A percentile compares a stretch with the other conserved stretches of the same genome.
Conservation (phyloP, 2,329 filamentous ascomycete species). For the Intubia oerlemansii region DNA sequence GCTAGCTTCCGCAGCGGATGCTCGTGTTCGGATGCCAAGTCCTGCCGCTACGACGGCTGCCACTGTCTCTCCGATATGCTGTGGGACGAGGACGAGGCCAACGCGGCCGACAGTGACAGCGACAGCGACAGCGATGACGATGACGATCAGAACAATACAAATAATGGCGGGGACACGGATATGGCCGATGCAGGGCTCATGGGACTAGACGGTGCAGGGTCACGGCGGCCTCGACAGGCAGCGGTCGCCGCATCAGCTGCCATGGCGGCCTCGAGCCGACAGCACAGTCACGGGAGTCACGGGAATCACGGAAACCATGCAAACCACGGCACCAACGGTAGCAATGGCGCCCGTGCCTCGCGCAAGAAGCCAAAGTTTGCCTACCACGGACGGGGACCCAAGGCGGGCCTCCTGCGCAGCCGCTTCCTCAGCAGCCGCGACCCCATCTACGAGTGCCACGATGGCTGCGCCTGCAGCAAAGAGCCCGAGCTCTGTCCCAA, state of each 20-base stretch:
- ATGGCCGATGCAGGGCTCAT: too few species aligned
- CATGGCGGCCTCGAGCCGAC: too few species aligned
- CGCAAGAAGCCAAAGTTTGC: conserved; percentile 27
- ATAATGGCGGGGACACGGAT: too few species aligned
- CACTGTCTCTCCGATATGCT: conserved; percentile 37
- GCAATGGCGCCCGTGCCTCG: too few species aligned
- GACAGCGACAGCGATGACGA: conserved; percentile 8
- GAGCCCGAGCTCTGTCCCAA: conserved; percentile 35
- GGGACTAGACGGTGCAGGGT: too few species aligned
- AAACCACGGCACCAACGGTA: background rate
- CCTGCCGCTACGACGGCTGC: conserved; percentile 48
- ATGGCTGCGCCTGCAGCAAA: conserved; percentile 36
- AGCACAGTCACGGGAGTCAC: too few species aligned
- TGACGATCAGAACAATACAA: too few species aligned
- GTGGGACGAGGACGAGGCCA: conserved; percentile 33
- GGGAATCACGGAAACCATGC: too few species aligned
- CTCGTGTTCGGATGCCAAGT: conserved; percentile 35
- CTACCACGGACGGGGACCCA: conserved; percentile 35
- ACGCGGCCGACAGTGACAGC: conserved; percentile 8
- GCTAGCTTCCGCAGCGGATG: conserved; percentile 48
- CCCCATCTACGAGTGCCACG: conserved; percentile 66
- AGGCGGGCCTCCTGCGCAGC: conserved; percentile 28
- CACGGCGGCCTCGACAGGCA: too few species aligned
- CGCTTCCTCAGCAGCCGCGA: conserved; percentile 29
- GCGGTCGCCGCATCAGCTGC: too few species aligned